Conservation (phyloP, 306 rosid genomes). For the Biancaea sappan region DNA sequence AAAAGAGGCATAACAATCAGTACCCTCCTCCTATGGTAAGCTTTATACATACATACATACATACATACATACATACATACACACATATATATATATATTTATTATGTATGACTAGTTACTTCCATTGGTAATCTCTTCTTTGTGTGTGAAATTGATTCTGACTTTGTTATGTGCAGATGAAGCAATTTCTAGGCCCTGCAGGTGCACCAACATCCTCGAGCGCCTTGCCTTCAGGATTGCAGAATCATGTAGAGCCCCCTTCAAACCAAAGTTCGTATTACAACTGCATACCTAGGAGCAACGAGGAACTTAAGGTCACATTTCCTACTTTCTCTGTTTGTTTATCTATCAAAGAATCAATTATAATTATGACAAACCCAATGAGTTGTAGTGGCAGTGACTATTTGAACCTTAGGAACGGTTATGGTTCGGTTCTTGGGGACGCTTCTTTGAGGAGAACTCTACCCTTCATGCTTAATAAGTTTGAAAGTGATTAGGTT, state of each 20-base stretch:
- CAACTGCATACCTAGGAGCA: conserved; percentile 26
- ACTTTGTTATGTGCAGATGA: conserved; percentile 36
- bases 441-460: no score
- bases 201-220: conserved; percentile 23
- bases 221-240: conserved; percentile 36
- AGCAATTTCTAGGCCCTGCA: conserved; percentile 40
- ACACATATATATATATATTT: no score
- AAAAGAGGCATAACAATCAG: conserved; percentile 29
- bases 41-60: no score
- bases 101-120: background rate
- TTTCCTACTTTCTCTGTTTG: background rate
- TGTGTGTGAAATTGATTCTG: background rate
- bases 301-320: conserved; percentile 45
- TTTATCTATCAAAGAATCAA: background rate
- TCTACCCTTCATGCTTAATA: no score
- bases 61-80: no score
- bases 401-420: no score
- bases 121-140: background rate
- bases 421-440: no score
- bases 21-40: conserved; percentile 42
- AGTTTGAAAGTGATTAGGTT: no score
- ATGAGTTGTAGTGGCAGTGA: background rate
- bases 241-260: conserved; percentile 68
- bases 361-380: background rate
- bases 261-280: conserved; percentile 64